Percentiles rank a stretch among this genome's conserved stretches.
These are phyloP conservation scores for Lophiostoma macrostomum DNA, from an alignment of 495 filamentous ascomycete species.

Conservation along the genomic window DNA sequence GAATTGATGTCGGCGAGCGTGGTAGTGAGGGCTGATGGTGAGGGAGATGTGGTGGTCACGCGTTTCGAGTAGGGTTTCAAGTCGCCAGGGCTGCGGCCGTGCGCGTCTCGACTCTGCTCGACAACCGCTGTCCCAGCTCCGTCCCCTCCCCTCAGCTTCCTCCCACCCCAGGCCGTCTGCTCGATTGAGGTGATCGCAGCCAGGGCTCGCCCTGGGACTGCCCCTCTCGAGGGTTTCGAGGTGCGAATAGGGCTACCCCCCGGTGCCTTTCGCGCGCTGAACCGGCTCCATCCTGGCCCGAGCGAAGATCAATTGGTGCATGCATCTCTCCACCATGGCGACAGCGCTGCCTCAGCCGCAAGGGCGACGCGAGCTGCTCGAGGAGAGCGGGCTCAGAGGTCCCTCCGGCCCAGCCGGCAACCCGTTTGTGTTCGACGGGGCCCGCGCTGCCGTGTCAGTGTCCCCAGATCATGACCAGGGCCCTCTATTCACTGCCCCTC, in stretches of 20 bases:
- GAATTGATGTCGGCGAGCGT: conserved; percentile 1
- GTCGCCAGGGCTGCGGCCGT: background rate
- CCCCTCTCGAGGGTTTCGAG: conserved; percentile 21
- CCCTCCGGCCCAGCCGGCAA: background rate
- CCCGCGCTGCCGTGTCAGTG: conserved; percentile 12
- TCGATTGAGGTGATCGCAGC: conserved; percentile 19
- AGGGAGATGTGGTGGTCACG: background rate
- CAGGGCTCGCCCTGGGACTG: conserved; percentile 28
- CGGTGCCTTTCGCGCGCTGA: background rate
- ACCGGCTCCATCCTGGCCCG: conserved; percentile 27
- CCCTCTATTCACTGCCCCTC: conserved; percentile 17
- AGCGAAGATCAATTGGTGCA: conserved; percentile 9
- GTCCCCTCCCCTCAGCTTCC: background rate
- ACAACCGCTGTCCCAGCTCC: background rate
- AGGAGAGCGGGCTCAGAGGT: background rate
- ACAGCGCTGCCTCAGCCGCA: conserved; percentile 19
- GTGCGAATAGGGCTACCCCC: conserved; percentile 27
- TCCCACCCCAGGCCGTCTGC: conserved; percentile 1
- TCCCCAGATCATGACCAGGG: background rate
- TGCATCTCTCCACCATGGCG: conserved; percentile 12
- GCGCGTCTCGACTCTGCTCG: background rate
- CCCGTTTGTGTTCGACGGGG: background rate
- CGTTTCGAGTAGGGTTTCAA: conserved; percentile 3
- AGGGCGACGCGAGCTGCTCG: conserved; percentile 4
- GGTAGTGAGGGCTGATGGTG: conserved; percentile 5